Conservation (phyloP, 331 rosid genomes). For the Acacia pycnantha region DNA sequence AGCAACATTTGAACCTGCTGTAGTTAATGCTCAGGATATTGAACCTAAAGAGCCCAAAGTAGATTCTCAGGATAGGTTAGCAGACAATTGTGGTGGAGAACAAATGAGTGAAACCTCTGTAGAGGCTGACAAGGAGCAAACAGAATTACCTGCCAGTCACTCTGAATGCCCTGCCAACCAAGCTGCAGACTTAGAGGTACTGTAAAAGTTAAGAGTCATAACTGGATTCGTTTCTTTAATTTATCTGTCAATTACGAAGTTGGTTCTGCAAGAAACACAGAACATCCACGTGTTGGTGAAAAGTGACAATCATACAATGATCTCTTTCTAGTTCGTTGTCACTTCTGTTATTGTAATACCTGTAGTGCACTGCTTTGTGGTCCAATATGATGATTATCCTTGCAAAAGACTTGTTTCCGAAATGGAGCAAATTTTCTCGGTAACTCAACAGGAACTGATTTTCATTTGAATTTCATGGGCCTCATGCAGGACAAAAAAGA, state of each 20-base stretch:
- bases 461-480: conserved; percentile 16
- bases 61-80: conserved; percentile 36
- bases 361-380: neutral
- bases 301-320: neutral
- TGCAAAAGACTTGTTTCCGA: conserved; percentile 2
- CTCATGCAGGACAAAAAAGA: conserved; percentile 51
- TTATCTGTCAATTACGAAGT: neutral
- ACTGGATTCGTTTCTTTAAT: neutral
- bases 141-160: conserved; percentile 41
- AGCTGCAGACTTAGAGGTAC: conserved; percentile 56
- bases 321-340: neutral
- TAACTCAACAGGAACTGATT: conserved; percentile 1
- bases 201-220: neutral
- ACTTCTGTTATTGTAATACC: neutral
- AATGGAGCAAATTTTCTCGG: conserved; percentile 2
- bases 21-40: conserved; percentile 28
- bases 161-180: conserved; percentile 33
- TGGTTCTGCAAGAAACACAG: neutral
- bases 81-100: conserved; percentile 37
- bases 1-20: conserved; percentile 39
- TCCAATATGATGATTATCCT: conserved; percentile 12
- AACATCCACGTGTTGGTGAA: conserved; percentile 1
- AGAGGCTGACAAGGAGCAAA: conserved; percentile 30
- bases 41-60: conserved; percentile 38
- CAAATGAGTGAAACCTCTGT: conserved; percentile 37